Percentiles rank a stretch among this genome's conserved stretches.
These are phyloP conservation scores for Aurifilum marmelostoma DNA, from an alignment of 2,329 filamentous ascomycete species.

Conservation along the genomic window DNA sequence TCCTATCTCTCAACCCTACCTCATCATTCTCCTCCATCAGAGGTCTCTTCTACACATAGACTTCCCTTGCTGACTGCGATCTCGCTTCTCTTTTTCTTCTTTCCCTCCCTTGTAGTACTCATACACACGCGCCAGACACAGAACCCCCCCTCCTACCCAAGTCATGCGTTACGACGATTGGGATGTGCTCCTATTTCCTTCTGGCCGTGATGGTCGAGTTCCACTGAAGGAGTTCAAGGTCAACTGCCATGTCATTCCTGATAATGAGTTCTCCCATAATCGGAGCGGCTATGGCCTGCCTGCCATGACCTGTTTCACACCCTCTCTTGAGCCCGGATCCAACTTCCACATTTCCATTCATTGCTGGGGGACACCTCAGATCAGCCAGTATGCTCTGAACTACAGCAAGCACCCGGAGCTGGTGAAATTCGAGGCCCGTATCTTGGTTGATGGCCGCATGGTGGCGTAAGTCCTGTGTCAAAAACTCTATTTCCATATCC, in stretches of 20 bases:
- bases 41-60: neutral
- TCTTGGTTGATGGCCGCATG: conserved; percentile 70
- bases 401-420: conserved; percentile 60
- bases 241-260: conserved; percentile 69
- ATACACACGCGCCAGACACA: neutral
- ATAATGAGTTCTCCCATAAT: conserved; percentile 56
- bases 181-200: conserved; percentile 82
- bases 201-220: conserved; percentile 56
- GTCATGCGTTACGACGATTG: conserved; percentile 84
- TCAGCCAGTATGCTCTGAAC: conserved; percentile 60
- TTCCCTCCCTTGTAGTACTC: neutral
- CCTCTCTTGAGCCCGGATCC: conserved; percentile 60
- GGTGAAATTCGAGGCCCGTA: conserved; percentile 65
- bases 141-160: neutral
- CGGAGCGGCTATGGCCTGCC: conserved; percentile 59
- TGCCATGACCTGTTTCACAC: conserved; percentile 71
- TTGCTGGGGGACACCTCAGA: conserved; percentile 66
- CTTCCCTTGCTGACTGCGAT: conserved; percentile 8
- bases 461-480: conserved; percentile 55
- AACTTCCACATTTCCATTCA: conserved; percentile 76
- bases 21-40: neutral
- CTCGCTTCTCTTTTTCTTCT: neutral
- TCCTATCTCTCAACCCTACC: neutral
- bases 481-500: neutral
- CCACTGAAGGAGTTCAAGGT: conserved; percentile 85